Base-by-base conservation (phyloP, 352 stramenopile species). In the Ochromonadaceae sp. region DNA sequence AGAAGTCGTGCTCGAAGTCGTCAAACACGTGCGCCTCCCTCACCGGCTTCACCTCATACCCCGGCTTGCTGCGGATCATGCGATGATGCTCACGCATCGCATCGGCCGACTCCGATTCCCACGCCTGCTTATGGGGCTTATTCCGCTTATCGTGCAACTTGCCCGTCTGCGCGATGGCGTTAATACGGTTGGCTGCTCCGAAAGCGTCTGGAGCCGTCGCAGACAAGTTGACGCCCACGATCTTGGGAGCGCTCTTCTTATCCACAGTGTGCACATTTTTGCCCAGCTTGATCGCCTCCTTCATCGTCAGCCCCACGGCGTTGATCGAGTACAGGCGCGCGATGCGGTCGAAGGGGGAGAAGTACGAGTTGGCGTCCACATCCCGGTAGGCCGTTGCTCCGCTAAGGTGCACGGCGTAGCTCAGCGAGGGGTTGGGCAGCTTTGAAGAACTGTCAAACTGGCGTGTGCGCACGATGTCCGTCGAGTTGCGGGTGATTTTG, bases 301-400 rank as follows among this genome's bases (percentile, higher is more conserved):
- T 58, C 20, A 72, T 72, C 20, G 71, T 76, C 30, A 76, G 58
- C 15, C 47, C 50, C 4, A 48, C 38, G 12, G 71, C 65, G 1
- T 59, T 67, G 0, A 47, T 36, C 10, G 71, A 68, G 55, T 76
- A 76, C 14, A 71, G 34, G 10, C 65, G 44, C 9, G 34, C 71
- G 41, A 76, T 76, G 12, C 67, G 59, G 65, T 76, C 71, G 22
- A 65, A 72, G 20, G 71, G 71, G 15, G 69, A 59, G n/a, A 56
- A 67, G 62, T 76, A 76, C 14, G 38, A 44, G 20, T 48, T 71
- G 25, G 40, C 25, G 39, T 67, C 67, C 20, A 70, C 36, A 0
- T 60, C 9, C 26, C 25, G 36, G 52, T 38, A 49, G 5, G n/a
- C 34, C 4, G 9, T n/a, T 22, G 22, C 10, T 26, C 10, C 34